These are phyloP conservation scores for Neofusicoccum laricinum DNA, from an alignment of 2,329 filamentous ascomycete genomes.

Conservation along the genomic window DNA sequence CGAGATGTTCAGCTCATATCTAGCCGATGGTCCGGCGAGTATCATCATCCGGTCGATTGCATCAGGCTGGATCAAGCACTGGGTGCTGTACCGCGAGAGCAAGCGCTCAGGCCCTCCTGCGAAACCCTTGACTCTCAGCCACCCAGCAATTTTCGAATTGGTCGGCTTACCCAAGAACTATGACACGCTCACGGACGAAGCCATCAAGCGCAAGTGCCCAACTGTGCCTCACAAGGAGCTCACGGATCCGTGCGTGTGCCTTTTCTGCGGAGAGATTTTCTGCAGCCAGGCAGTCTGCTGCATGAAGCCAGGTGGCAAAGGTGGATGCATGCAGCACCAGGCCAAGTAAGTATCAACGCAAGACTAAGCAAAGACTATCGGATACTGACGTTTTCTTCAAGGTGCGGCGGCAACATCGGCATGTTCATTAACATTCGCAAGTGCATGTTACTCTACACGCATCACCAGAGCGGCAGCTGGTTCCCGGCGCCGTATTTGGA, in stretches of 20 bases:
- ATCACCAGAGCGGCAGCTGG: constrained; percentile 78
- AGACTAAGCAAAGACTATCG: too few relatives aligned
- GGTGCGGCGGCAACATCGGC: constrained; percentile 86
- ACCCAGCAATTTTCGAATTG: constrained; percentile 91
- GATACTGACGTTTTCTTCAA: constrained; percentile 36
- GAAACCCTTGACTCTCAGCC: constrained; percentile 57
- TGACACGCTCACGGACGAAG: constrained; percentile 88
- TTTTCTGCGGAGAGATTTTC: constrained; percentile 96
- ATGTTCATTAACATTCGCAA: constrained; percentile 96
- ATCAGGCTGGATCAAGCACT: constrained; percentile 72
- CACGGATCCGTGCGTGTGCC: constrained; percentile 83
- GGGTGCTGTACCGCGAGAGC: constrained; percentile 37
- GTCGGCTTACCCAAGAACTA: constrained; percentile 90
- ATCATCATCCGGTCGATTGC: constrained; percentile 50
- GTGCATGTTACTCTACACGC: constrained; percentile 85
- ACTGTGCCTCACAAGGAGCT: constrained; percentile 82
- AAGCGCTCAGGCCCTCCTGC: constrained; percentile 19
- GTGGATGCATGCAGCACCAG: constrained; percentile 83
- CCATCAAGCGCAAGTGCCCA: constrained; percentile 77
- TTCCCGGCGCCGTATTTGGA: constrained; percentile 90
- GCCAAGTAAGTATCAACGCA: constrained; percentile 58
- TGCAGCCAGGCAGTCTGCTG: constrained; percentile 95
- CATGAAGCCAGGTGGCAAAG: constrained; percentile 58
- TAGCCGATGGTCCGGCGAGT: constrained; percentile 37
- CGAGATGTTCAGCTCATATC: constrained; percentile 66